Base-by-base conservation (phyloP, 192 early-diverging fungal genomes). In the Coemansia sp. region DNA sequence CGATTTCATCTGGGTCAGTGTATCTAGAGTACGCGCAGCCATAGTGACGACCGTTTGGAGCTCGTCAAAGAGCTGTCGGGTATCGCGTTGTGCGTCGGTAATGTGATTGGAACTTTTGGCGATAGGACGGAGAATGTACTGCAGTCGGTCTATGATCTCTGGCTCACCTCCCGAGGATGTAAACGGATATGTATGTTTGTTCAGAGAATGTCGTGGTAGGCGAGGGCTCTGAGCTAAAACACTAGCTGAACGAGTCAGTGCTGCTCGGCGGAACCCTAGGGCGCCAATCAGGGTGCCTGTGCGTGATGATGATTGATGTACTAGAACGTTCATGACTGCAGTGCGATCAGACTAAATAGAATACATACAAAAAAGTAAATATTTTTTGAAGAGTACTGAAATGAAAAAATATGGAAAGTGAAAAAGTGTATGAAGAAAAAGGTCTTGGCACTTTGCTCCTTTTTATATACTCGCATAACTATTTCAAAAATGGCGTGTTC, bases 121-220 rank as follows among this genome's bases (percentile, higher is more conserved):
- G 52, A 30, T 53, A 10, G 52, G 52, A 4, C 28, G 52, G 23
- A 74, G 53, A 35, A 79, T 79, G 53, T 64, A 79, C 50, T 79
- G 77, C 11, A 79, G 42, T 11, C 67, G 70, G 21, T 79, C 72
- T 42, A 78, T 63, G 11, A 67, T 55, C 52, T n/a, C 38, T 26
- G 52, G 52, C 26, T 30, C 52, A n/a, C 52, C 52, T 26, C 28
- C 28, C 0, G 26, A 30, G 26, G 52, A 21, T 49, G 47, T 19
- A 21, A 6, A 49, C 47, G 47, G 47, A 9, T 49, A 49, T 9
- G 47, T 1, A 19, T 21, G 47, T 9, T 19, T 49, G 19, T 49
- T 6, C 19, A 19, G 19, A 21, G 40, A 37, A 37, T 5, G 43
- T 5, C 16, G 43, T 5, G 13, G 19, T 21, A 0, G 2, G 19